Evolutionary conservation across 202 grass and related monocot genomes (phyloP).

Genomic region (Carex sylvatica): DNA sequence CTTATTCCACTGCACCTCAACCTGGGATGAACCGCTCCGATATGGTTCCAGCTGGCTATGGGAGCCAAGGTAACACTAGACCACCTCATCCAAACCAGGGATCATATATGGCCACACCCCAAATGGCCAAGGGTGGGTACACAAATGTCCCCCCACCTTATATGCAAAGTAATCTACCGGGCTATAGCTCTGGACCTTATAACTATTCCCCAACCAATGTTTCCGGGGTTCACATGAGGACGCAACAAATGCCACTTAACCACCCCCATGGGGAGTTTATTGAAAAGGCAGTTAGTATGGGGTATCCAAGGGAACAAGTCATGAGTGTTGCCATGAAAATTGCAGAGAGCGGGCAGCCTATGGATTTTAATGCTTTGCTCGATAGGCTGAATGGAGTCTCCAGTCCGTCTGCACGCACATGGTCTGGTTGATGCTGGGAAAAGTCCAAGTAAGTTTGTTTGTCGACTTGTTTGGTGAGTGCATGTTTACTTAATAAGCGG

Average conservation of each 20-base stretch:
- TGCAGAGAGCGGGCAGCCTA: slow-evolving; percentile 44
- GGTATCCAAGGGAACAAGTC: slow-evolving; percentile 60
- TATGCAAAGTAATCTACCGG: slow-evolving; percentile 52
- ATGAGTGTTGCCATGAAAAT: slow-evolving; percentile 46
- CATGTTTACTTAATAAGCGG: slow-evolving; percentile 15
- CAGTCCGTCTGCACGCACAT: slow-evolving; percentile 41
- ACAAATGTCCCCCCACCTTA: slow-evolving; percentile 59
- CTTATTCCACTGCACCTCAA: slow-evolving; percentile 59
- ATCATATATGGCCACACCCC: slow-evolving; percentile 37
- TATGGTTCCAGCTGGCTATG: slow-evolving; percentile 53
- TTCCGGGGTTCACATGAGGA: slow-evolving; percentile 50
- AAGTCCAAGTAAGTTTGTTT: background rate
- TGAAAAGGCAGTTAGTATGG: slow-evolving; percentile 67
- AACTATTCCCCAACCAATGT: slow-evolving; percentile 49
- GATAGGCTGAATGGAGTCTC: slow-evolving; percentile 47
- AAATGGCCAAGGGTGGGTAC: slow-evolving; percentile 54
- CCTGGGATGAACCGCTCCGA: slow-evolving; percentile 58
- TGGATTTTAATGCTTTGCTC: slow-evolving; percentile 61
- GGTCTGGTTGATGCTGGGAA: slow-evolving; percentile 37
- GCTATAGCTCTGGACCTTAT: slow-evolving; percentile 44
- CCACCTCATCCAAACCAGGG: slow-evolving; percentile 39
- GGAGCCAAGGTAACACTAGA: slow-evolving; percentile 53
- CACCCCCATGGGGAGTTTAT: slow-evolving; percentile 63
- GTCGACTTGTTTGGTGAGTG: slow-evolving; percentile 22
- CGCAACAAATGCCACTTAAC: slow-evolving; percentile 46